Conservation (phyloP, 2,329 filamentous ascomycete species). For the Botrytis porri region DNA sequence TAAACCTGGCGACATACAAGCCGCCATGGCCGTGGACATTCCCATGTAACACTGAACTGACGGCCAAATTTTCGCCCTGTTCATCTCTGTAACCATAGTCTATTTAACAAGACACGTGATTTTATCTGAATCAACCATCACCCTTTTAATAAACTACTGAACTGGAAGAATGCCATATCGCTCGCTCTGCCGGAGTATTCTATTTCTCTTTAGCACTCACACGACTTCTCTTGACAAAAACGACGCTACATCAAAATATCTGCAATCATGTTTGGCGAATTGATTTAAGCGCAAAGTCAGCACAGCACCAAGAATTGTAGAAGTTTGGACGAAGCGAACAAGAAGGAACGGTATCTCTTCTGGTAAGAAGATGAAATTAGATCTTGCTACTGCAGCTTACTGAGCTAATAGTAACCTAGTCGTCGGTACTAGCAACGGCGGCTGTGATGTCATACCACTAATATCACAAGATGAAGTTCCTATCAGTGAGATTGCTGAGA, state of each 20-base stretch:
- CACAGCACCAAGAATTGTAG: not conserved
- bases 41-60: not conserved
- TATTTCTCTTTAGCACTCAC: not conserved
- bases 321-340: not conserved
- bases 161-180: not conserved
- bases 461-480: not conserved
- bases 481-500: not conserved
- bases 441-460: not conserved
- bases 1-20: not conserved
- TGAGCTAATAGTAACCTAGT: not conserved
- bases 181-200: not conserved
- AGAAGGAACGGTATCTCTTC: not conserved
- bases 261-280: not conserved
- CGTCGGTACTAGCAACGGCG: not conserved
- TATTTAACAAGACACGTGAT: not conserved
- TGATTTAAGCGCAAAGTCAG: not conserved
- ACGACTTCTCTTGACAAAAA: not conserved
- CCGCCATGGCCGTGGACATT: not conserved
- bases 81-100: not conserved
- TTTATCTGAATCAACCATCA: not conserved
- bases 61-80: not conserved
- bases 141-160: not conserved
- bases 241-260: not conserved
- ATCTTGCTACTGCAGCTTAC: not conserved
- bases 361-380: not conserved